Evolutionary conservation across 805 yeast species (phyloP), one percentile per base, ranked within the genome.

Genomic region (Yamadazyma akitaensis): DNA sequence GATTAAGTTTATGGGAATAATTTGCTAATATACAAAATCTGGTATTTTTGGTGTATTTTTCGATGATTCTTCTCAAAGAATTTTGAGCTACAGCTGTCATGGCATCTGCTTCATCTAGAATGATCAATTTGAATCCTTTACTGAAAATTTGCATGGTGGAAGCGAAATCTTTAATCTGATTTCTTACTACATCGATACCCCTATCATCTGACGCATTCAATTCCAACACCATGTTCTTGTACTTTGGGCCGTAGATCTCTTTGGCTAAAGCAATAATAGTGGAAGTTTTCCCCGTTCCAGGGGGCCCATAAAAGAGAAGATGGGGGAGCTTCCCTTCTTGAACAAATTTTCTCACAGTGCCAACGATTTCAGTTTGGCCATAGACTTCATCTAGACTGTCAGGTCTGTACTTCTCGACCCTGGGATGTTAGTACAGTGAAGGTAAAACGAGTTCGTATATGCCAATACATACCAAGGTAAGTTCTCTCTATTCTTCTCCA

Each of bases 381-480:
- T 88, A 82, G 9, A 94, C 92, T 40, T 94, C 97, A 51, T 87
- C 89, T 43, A 94, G 70, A 1, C 83, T 74, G 30, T 73, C 70
- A 0, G 99, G 99, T 53, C 99, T 82, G 65, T 92, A 94, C 64
- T 94, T 94, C 63, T 94, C 99, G 39, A 94, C 95, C 99, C 77
- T 70, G 45, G 18, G 28, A 19, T 38, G 54, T 51, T 51, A 51
- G 54, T 51, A 45, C n/a, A 34, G 16, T 8, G 14, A n/a, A 7
- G 9, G 16, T 32, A 9, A 12, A 9, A 10, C 14, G 34, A 10
- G 18, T 8, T 24, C 19, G 9, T 21, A n/a, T n/a, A n/a, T n/a
- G n/a, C n/a, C 3, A 11, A 28, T 43, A 63, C 67, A 51, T 62
- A 63, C 67, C 91, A 82, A 18, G 88, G 88, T n/a, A 83, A 63